Evolutionary conservation across 352 stramenopile genomes (phyloP).

Genomic region (Phytopythium montanum): DNA sequence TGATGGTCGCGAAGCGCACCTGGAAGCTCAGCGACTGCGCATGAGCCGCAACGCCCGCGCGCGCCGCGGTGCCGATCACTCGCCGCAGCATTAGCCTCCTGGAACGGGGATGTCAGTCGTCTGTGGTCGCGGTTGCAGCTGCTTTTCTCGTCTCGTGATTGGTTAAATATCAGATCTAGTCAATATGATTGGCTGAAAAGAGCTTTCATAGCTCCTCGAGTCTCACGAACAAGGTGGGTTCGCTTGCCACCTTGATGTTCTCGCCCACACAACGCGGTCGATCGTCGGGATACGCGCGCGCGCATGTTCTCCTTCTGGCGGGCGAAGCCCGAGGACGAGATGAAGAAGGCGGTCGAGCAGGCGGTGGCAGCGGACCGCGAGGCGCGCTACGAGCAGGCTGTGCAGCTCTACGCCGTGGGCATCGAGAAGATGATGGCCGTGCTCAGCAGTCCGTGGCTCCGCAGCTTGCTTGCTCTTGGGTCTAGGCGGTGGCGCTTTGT

Average conservation of each 20-base stretch:
- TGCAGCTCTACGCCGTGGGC: slow-evolving; percentile 66
- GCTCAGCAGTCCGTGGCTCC: neutral
- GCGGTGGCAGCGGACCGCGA: slow-evolving; percentile 54
- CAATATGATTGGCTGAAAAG: slow-evolving; percentile 18
- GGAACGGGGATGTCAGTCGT: neutral
- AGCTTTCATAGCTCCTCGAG: slow-evolving; percentile 6
- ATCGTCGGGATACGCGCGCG: neutral
- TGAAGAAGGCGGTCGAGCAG: slow-evolving; percentile 43
- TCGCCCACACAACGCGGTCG: neutral
- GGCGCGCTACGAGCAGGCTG: slow-evolving; percentile 36
- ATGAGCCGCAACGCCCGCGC: slow-evolving; percentile 9
- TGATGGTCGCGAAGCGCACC: slow-evolving; percentile 60
- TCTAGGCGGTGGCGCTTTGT: too few relatives aligned
- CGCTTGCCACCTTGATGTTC: neutral
- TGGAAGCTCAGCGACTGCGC: slow-evolving; percentile 21
- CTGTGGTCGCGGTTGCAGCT: slow-evolving; percentile 6
- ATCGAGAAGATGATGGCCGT: slow-evolving; percentile 73
- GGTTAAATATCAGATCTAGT: neutral
- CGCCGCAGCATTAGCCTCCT: slow-evolving; percentile 34
- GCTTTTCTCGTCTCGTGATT: neutral
- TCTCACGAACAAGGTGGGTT: neutral
- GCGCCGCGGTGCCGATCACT: slow-evolving; percentile 33
- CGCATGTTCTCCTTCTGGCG: slow-evolving; percentile 37
- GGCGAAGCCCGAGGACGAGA: slow-evolving; percentile 29
- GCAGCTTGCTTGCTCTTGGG: too few relatives aligned